Evolutionary conservation across 805 yeast species (phyloP).

Genomic region (Hagleromyces aurorensis): DNA sequence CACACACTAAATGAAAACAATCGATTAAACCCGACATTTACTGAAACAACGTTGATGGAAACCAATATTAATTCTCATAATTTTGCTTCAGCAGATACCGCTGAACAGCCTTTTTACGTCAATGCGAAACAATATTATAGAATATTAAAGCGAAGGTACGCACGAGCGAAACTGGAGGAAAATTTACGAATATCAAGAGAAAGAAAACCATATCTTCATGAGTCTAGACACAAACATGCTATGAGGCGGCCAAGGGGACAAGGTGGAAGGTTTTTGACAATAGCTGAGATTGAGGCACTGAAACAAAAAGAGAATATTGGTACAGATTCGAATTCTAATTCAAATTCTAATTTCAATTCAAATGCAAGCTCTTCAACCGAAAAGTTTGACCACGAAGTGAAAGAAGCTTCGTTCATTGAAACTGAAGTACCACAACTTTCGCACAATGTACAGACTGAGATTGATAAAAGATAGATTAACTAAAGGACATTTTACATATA

Average conservation of each 20-base stretch:
- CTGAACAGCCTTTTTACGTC: constrained; percentile 91
- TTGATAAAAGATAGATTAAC: no score
- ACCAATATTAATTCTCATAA: no score
- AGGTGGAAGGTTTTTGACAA: constrained; percentile 94
- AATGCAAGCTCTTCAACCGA: no score
- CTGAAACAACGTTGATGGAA: no score
- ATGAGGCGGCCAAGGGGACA: constrained; percentile 99
- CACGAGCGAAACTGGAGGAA: constrained; percentile 90
- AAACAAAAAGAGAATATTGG: constrained; percentile 37
- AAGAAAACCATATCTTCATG: constrained; percentile 90
- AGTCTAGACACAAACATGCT: constrained; percentile 96
- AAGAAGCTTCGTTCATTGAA: no score
- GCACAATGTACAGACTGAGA: no score
- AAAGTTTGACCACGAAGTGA: no score
- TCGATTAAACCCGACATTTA: constrained; percentile 1
- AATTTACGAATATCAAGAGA: constrained; percentile 79
- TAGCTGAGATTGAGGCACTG: constrained; percentile 66
- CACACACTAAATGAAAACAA: no score
- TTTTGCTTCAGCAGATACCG: constrained; percentile 25
- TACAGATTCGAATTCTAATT: no score
- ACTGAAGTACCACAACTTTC: no score
- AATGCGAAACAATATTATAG: constrained; percentile 97
- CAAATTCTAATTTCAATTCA: no score
- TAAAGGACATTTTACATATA: no score
- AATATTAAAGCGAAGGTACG: constrained; percentile 84